Evolutionary conservation across 352 stramenopile genomes (phyloP), one percentile per base, ranked within the genome.

Genomic region (Pythium rhizo-oryzae): DNA sequence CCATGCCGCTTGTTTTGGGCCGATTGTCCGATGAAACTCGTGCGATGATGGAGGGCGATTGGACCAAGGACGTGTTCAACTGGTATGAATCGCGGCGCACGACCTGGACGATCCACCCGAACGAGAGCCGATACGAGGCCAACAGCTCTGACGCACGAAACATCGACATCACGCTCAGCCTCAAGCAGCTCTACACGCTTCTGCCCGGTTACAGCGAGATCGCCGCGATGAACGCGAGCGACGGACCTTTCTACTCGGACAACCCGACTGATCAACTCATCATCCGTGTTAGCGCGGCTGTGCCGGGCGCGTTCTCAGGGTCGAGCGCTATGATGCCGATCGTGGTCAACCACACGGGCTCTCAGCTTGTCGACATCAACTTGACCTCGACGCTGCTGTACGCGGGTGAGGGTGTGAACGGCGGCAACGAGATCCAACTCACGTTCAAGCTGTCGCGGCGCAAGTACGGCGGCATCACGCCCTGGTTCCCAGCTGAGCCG

Each of bases 141-240:
- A 19, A 3, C 4, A 7, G 30, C 75, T 12, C 65, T 75, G 5
- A 15, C 57, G 23, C 28, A 57, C 13, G 67, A 47, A 69, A 81
- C 49, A 69, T 88, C 59, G 78, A 88, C 56, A 53, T 82, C 9
- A 72, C 80, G 6, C 54, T 86, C 51, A 88, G 80, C 63, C 82
- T 88, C 67, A 85, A 86, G 66, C 80, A 86, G 61, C 69, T 88
- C 8, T 85, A 79, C 70, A 85, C 80, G 41, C 44, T 84, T 13
- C 58, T 86, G n/a, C 74, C 80, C 1, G 74, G 70, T 13, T 58
- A 72, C n/a, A 37, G 52, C 4, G 59, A 52, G 24, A 35, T 41
- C 8, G 33, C 67, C 37, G 35, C 37, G 3, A 25, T 65, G 1
- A 47, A 47, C 7, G 6, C 41, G 15, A 75, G 74, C 53, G 70